Evolutionary conservation across 2,329 filamentous ascomycete genomes (phyloP), one percentile per base, ranked within the genome.

Genomic region (Aspergillus proliferans): DNA sequence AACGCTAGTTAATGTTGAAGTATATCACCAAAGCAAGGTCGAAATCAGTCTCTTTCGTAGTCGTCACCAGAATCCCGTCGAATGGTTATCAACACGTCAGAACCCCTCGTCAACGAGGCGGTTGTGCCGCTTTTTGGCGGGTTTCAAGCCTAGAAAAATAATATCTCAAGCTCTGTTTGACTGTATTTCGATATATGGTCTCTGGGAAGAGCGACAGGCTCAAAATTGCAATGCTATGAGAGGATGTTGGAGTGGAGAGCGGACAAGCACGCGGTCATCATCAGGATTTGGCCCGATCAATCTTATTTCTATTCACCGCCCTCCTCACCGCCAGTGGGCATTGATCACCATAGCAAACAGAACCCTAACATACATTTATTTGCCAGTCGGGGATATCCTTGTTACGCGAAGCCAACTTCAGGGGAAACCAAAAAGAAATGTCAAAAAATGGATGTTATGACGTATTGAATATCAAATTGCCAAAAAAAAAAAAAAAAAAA

Each of bases 201-300:
- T 30, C 26, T 30, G 8, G 10, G 14, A 18, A n/a, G 18, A 8
- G 34, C 15, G n/a, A n/a, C 34, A 36, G 34, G 34, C 6, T 36
- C 14, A 18, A 18, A n/a, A 36, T 8, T n/a, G 6, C 34, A 36
- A 36, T 36, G 34, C n/a, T 18, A 18, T 36, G 34, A 14, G 34
- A 36, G n/a, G 14, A 18, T 36, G 15, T 36, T 43, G 47, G 38
- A 42, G 43, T 41, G 38, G 38, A 36, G n/a, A 26, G 41, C 41
- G 43, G 36, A 42, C 47, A 45, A 49, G 45, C 42, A 38, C n/a
- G 43, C 41, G 15, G 34, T 26, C 24, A 42, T 49, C 8, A 38
- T 19, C 34, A 38, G 34, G 34, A 19, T 38, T 38, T 18, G 14
- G 12, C 34, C 34, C 34, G 34, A 38, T 38, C 34, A 38, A 38